phyloP scores from a whole-genome alignment of 2,329 filamentous ascomycete species.

The Arthrinium puccinioides region DNA sequence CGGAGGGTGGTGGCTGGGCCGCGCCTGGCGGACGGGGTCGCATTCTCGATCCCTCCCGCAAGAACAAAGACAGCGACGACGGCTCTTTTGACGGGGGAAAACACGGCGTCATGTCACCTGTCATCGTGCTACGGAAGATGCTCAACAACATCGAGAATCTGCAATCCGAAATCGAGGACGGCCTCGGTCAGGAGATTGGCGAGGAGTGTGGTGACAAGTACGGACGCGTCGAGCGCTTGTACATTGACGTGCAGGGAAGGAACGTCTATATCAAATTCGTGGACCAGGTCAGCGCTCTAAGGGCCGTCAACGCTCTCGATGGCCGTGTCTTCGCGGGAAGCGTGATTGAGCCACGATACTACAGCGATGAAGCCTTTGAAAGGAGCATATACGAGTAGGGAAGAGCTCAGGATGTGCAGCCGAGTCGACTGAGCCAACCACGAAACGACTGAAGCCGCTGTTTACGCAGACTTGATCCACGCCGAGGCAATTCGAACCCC shows the following conservation, averaged over 20 bases:
- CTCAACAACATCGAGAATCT: conserved; percentile 74
- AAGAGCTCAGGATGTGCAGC: not conserved
- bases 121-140: conserved; percentile 79
- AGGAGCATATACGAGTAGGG: conserved; percentile 44
- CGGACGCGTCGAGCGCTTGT: conserved; percentile 73
- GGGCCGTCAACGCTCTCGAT: conserved; percentile 84
- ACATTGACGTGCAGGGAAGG: conserved; percentile 56
- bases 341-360: conserved; percentile 74
- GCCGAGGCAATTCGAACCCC: too few relatives aligned
- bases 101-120: conserved; percentile 70
- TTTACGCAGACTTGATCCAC: too few relatives aligned
- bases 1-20: conserved; percentile 71
- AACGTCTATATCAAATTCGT: conserved; percentile 94
- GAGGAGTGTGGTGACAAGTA: conserved; percentile 90
- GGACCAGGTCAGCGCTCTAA: conserved; percentile 72
- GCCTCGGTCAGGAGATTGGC: conserved; percentile 87
- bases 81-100: conserved; percentile 24
- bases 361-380: conserved; percentile 76
- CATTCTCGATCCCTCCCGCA: conserved; percentile 61
- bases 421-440: too few relatives aligned
- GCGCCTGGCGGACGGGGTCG: conserved; percentile 64
- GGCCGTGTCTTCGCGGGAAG: conserved; percentile 87
- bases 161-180: conserved; percentile 65
- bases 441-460: too few relatives aligned
- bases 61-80: conserved; percentile 22